These are phyloP conservation scores for Madurella fahalii DNA, from an alignment of 2,329 filamentous ascomycete species.

Conservation along the genomic window DNA sequence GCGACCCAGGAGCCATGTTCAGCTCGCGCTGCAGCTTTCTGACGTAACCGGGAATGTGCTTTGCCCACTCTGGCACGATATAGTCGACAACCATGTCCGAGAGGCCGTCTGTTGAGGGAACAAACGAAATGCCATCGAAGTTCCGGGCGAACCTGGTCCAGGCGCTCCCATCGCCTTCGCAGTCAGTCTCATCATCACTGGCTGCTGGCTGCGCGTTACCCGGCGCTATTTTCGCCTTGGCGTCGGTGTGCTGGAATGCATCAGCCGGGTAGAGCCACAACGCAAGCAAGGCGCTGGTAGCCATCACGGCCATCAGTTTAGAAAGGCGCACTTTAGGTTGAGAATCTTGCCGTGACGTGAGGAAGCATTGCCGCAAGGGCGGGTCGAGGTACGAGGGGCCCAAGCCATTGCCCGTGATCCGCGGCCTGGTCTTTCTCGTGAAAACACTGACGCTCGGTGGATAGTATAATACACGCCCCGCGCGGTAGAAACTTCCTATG, in stretches of 20 bases:
- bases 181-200: slow-evolving; percentile 18
- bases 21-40: slow-evolving; percentile 83
- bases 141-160: slow-evolving; percentile 46
- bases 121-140: slow-evolving; percentile 51
- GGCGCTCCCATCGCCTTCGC: slow-evolving; percentile 29
- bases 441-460: background rate
- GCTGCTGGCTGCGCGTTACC: background rate
- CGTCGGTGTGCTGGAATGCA: slow-evolving; percentile 27
- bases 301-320: slow-evolving; percentile 30
- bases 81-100: slow-evolving; percentile 61
- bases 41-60: slow-evolving; percentile 68
- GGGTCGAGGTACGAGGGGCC: background rate
- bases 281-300: slow-evolving; percentile 35
- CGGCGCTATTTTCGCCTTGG: background rate
- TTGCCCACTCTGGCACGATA: slow-evolving; percentile 80
- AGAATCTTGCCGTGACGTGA: slow-evolving; percentile 18
- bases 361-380: slow-evolving; percentile 9
- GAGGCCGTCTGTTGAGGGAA: slow-evolving; percentile 49
- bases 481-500: slow-evolving; percentile 1
- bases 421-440: background rate
- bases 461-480: background rate
- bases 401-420: background rate
- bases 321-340: slow-evolving; percentile 22
- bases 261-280: slow-evolving; percentile 39
- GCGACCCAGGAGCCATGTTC: slow-evolving; percentile 78